Base-by-base conservation (phyloP, 495 filamentous ascomycete species). In the Cercophora scortea region DNA sequence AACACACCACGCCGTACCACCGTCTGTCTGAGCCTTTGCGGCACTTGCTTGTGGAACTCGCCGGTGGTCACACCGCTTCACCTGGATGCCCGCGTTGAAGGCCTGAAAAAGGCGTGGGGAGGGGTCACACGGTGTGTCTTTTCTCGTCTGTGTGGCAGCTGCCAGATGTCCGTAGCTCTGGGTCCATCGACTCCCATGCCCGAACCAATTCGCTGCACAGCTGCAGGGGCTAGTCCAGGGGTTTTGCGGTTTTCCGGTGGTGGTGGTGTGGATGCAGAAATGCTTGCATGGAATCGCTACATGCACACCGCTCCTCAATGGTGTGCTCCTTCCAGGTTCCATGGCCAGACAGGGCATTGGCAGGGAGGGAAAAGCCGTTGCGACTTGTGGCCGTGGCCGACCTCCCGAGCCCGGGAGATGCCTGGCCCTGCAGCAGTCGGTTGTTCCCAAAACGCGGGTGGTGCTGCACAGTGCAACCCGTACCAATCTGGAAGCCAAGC, bases 141-240 rank as follows among this genome's bases (percentile, higher is more conserved):
- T 19, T 34, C 47, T 34, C 50, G 35, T 43, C 33, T 44, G 38
- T 17, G 13, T 42, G 47, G 51, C 47, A 57, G 44, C 35, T 51
- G 17, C 48, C 38, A 52, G 51, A 47, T 45, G 36, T 46, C 55
- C 55, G 51, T 15, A 15, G 34, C 17, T 18, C 45, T 55, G 54
- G 54, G 45, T 50, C 56, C 19, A 38, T 32, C 17, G 39, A 48
- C 44, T 44, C 36, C 34, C 15, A 45, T 42, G n/a, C 39, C 44
- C 44, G 19, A 56, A 41, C 61, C 61, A 60, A 60, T 60, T 19
- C 56, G 53, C 18, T 45, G 40, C 49, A 25, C 10, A 45, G 49
- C 35, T 36, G 32, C 40, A 38, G 42, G 41, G 42, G 38, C 25
- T 17, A 39, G 25, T 25, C 25, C 25, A 25, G 25, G 34, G n/a